Evolutionary conservation across 1,139 yeast species (phyloP).

Genomic region (Tardiomyces depauwii): DNA sequence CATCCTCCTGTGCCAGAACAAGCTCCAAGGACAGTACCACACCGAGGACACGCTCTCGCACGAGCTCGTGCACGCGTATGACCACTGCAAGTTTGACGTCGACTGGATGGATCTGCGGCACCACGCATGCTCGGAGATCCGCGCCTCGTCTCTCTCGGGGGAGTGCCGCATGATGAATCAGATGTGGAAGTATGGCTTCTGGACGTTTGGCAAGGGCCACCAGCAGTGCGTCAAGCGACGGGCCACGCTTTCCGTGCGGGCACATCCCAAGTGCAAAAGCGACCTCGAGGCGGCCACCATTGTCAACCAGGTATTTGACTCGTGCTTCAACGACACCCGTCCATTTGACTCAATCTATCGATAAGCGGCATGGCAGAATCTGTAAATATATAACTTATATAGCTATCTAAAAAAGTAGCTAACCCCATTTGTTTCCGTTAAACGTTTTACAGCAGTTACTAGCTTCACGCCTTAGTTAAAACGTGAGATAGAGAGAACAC

Average conservation of each 20-base stretch:
- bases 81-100: slow-evolving; percentile 75
- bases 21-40: slow-evolving; percentile 68
- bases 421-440: no score
- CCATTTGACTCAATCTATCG: slow-evolving; percentile 89
- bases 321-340: slow-evolving; percentile 89
- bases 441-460: not conserved
- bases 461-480: slow-evolving; percentile 26
- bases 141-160: slow-evolving; percentile 90
- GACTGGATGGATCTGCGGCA: slow-evolving; percentile 77
- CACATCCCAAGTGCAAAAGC: slow-evolving; percentile 71
- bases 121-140: slow-evolving; percentile 93
- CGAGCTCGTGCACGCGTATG: slow-evolving; percentile 90
- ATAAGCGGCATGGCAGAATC: slow-evolving; percentile 25
- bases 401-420: no score
- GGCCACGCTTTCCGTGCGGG: slow-evolving; percentile 73
- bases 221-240: slow-evolving; percentile 85
- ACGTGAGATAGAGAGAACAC: slow-evolving; percentile 74
- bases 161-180: slow-evolving; percentile 91
- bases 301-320: slow-evolving; percentile 82
- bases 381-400: no score
- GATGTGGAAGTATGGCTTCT: slow-evolving; percentile 44
- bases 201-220: slow-evolving; percentile 67
- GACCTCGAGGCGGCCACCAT: slow-evolving; percentile 65
- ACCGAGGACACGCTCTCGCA: slow-evolving; percentile 87
- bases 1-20: slow-evolving; percentile 75